phyloP scores from a whole-genome alignment of 2,329 filamentous ascomycete genomes.

The Chaetomiaceae sp. region DNA sequence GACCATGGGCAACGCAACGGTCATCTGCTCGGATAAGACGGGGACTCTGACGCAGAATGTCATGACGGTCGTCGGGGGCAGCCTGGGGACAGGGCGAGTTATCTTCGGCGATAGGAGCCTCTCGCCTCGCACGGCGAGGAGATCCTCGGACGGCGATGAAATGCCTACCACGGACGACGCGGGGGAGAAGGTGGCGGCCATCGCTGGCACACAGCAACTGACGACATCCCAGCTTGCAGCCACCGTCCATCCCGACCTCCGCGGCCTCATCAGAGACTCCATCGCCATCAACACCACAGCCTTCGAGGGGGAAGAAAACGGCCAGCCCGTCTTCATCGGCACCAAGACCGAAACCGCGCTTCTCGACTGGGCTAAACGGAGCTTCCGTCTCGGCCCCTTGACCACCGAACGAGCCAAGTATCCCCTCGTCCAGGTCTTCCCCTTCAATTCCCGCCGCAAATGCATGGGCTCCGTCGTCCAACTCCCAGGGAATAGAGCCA shows the following conservation, averaged over 20 bases:
- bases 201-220: conserved; percentile 26
- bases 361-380: conserved; percentile 63
- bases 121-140: too few relatives aligned
- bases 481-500: conserved; percentile 49
- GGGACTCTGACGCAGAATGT: conserved; percentile 65
- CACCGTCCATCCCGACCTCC: conserved; percentile 43
- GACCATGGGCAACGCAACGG: conserved; percentile 75
- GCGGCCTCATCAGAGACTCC: conserved; percentile 54
- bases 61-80: conserved; percentile 62
- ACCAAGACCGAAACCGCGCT: conserved; percentile 75
- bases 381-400: conserved; percentile 62
- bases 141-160: conserved; percentile 62
- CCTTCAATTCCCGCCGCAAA: conserved; percentile 72
- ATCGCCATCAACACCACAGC: conserved; percentile 67
- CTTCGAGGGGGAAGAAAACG: conserved; percentile 70
- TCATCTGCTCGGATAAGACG: conserved; percentile 65
- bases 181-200: too few relatives aligned
- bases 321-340: conserved; percentile 63
- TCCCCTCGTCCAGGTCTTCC: conserved; percentile 65
- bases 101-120: too few relatives aligned
- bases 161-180: too few relatives aligned
- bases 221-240: conserved; percentile 40
- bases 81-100: conserved; percentile 51
- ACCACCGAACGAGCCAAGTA: conserved; percentile 55
- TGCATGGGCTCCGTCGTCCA: conserved; percentile 61